Conservation (phyloP, 768 basidiomycete species). For the Boletellus ananas region DNA sequence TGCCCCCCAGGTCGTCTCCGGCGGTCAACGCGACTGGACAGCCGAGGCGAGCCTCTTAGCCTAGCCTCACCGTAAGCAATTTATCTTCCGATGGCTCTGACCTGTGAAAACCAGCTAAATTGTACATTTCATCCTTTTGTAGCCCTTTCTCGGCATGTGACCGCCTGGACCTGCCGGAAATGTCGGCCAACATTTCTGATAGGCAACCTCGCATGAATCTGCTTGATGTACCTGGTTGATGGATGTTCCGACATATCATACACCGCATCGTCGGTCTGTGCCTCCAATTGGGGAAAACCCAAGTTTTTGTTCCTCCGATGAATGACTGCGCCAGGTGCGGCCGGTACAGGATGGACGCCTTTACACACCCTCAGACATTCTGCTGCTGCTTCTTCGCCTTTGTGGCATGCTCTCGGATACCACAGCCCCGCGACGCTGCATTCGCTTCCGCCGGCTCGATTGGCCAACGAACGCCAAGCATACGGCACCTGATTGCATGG, state of each 20-base stretch:
- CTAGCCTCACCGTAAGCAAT: not conserved
- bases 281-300: constrained; percentile 2
- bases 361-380: constrained; percentile 16
- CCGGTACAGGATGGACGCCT: not conserved
- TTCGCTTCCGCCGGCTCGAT: constrained; percentile 4
- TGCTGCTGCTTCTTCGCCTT: constrained; percentile 23
- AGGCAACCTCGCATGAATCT: constrained; percentile 12
- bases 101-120: constrained; percentile 4
- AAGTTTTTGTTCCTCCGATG: not conserved
- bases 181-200: constrained; percentile 5
- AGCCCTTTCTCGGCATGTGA: constrained; percentile 15
- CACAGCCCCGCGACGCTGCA: constrained; percentile 23
- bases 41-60: not conserved
- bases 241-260: constrained; percentile 11
- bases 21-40: not conserved
- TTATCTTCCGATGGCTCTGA: not conserved
- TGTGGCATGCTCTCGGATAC: constrained; percentile 29
- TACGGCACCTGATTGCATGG: constrained; percentile 5
- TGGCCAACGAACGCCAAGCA: not conserved
- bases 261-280: constrained; percentile 9
- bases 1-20: no score
- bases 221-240: constrained; percentile 22
- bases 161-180: constrained; percentile 8
- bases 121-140: constrained; percentile 9
- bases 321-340: not conserved